A percentile compares a stretch with the other conserved stretches of the same genome.
Conservation (phyloP, 345 rosid genomes). For the Adansonia digitata region DNA sequence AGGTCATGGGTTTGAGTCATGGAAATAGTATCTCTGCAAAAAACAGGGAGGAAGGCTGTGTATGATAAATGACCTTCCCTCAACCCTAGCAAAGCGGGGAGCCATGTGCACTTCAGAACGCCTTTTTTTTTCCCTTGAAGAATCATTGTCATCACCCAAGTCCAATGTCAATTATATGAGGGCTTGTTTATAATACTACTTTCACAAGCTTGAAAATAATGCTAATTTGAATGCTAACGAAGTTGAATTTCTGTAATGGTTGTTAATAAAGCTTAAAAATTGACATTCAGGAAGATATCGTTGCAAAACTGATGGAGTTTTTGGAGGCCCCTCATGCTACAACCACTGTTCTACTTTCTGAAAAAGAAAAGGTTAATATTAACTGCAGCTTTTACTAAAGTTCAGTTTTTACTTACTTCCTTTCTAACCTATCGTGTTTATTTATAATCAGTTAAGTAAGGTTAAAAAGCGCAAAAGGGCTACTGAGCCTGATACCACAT, state of each 20-base stretch:
- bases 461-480: constrained; percentile 72
- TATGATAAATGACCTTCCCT: too few relatives aligned
- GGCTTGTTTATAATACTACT: not conserved
- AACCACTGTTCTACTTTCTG: constrained; percentile 51
- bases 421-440: constrained; percentile 5
- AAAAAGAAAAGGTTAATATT: constrained; percentile 52
- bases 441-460: constrained; percentile 47
- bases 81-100: too few relatives aligned
- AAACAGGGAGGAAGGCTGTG: too few relatives aligned
- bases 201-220: not conserved
- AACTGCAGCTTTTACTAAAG: not conserved
- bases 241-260: not conserved
- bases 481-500: constrained; percentile 45
- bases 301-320: constrained; percentile 62
- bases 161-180: not conserved
- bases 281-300: constrained; percentile 71
- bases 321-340: constrained; percentile 80
- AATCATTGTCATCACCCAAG: not conserved
- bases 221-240: constrained; percentile 3
- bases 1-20: not conserved
- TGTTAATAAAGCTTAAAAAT: constrained; percentile 18
- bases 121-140: too few relatives aligned
- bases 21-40: too few relatives aligned
- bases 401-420: not conserved
- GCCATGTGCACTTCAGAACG: too few relatives aligned